A percentile compares a stretch with the other conserved stretches of the same genome.
phyloP scores from a whole-genome alignment of 495 filamentous ascomycete genomes.

The Aspergillus homomorphus region DNA sequence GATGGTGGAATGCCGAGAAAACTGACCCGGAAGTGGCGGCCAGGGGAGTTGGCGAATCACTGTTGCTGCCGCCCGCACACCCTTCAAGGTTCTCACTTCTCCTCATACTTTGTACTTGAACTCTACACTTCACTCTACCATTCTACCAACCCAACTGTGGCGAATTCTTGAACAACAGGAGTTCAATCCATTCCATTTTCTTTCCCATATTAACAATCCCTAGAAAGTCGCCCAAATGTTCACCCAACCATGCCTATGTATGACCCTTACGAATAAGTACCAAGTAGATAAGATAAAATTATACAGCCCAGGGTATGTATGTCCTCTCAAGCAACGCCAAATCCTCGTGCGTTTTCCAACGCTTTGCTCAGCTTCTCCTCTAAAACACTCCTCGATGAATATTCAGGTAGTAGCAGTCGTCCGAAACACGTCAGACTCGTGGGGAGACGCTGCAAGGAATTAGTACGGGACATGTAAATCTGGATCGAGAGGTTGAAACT shows the following conservation, averaged over 20 bases:
- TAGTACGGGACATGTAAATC: too few species aligned
- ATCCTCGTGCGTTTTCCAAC: conserved; percentile 88
- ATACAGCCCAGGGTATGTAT: background rate
- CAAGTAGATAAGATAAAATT: conserved; percentile 10
- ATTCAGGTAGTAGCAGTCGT: conserved; percentile 79
- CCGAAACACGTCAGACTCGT: conserved; percentile 90
- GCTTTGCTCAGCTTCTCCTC: conserved; percentile 73
- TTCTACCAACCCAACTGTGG: too few species aligned
- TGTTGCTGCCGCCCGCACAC: background rate
- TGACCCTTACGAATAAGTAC: conserved; percentile 8
- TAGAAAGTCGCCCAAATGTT: too few species aligned
- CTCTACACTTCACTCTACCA: too few species aligned
- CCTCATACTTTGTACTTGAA: too few species aligned
- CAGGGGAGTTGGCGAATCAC: background rate
- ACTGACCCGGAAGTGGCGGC: background rate
- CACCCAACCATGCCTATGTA: conserved; percentile 12
- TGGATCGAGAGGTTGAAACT: conserved; percentile 15
- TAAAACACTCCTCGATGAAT: conserved; percentile 63
- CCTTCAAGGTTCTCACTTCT: too few species aligned
- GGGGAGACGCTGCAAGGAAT: conserved; percentile 57
- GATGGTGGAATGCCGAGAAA: background rate
- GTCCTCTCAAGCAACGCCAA: conserved; percentile 61
- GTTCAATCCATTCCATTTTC: too few species aligned
- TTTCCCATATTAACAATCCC: too few species aligned
- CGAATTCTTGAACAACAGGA: too few species aligned